Evolutionary conservation across 208 protist species (phyloP).

Genomic region (Leptomonas seymouri): DNA sequence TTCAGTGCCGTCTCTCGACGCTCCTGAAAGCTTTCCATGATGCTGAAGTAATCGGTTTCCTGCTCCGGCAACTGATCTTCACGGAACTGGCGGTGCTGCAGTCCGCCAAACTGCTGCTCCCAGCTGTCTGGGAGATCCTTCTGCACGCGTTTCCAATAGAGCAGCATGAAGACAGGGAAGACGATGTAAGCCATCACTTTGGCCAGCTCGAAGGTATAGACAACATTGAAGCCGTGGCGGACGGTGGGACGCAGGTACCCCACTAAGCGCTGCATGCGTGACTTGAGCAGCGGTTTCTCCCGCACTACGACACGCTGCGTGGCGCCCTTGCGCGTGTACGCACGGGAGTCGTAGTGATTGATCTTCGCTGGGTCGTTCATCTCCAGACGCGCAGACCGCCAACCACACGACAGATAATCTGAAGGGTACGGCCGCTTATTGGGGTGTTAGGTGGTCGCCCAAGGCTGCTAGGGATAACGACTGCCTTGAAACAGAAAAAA

Average conservation of each 20-base stretch:
- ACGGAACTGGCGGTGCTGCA: slow-evolving; percentile 78
- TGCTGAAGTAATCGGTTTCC: slow-evolving; percentile 81
- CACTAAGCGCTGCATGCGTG: slow-evolving; percentile 61
- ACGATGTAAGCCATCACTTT: slow-evolving; percentile 84
- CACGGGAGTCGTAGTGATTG: slow-evolving; percentile 73
- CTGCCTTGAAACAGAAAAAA: background rate
- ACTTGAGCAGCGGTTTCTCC: slow-evolving; percentile 81
- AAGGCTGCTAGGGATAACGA: no score
- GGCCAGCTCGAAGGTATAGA: slow-evolving; percentile 66
- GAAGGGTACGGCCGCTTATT: no score
- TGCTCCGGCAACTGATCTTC: slow-evolving; percentile 66
- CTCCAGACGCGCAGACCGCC: background rate
- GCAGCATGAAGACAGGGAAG: slow-evolving; percentile 77
- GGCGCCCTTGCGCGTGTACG: slow-evolving; percentile 58
- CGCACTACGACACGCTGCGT: slow-evolving; percentile 74
- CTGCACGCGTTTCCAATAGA: slow-evolving; percentile 82
- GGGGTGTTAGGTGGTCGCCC: no score
- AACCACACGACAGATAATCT: no score
- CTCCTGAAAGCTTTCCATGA: slow-evolving; percentile 82
- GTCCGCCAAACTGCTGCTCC: slow-evolving; percentile 77
- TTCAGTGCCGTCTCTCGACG: slow-evolving; percentile 64
- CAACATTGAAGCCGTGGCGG: slow-evolving; percentile 62
- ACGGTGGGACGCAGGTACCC: slow-evolving; percentile 69
- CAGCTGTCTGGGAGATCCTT: slow-evolving; percentile 73
- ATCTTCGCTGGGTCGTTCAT: slow-evolving; percentile 57